phyloP scores from a whole-genome alignment of 257 asterid genomes.

The Asclepias syriaca region DNA sequence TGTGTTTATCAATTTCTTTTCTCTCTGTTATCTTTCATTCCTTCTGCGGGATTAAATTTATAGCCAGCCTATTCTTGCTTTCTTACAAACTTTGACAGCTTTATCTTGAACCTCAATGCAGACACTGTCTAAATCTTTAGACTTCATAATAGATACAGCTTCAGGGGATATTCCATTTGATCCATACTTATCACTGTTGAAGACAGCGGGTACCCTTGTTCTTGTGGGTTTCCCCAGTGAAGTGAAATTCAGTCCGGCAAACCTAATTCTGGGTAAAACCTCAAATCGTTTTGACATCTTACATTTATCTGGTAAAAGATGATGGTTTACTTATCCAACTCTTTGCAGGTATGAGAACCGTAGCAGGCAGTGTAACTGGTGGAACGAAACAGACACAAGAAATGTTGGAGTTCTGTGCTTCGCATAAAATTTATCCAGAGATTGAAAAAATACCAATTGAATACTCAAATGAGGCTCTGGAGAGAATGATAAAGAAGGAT shows the following conservation, averaged over 20 bases:
- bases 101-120: slow-evolving; percentile 30
- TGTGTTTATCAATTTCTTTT: background rate
- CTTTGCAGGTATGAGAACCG: slow-evolving; percentile 46
- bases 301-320: background rate
- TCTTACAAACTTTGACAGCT: background rate
- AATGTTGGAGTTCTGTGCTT: slow-evolving; percentile 83
- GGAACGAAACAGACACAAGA: slow-evolving; percentile 78
- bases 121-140: slow-evolving; percentile 56
- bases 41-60: background rate
- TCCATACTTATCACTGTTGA: slow-evolving; percentile 55
- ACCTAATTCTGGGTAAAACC: slow-evolving; percentile 43
- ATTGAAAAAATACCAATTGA: slow-evolving; percentile 65
- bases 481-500: slow-evolving; percentile 73
- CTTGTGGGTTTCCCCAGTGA: slow-evolving; percentile 76
- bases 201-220: slow-evolving; percentile 67
- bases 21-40: too few species aligned
- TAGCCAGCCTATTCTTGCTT: background rate
- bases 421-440: slow-evolving; percentile 75
- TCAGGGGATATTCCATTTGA: slow-evolving; percentile 66
- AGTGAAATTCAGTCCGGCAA: slow-evolving; percentile 57
- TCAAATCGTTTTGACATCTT: background rate
- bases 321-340: background rate
- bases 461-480: slow-evolving; percentile 67
- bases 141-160: slow-evolving; percentile 77
- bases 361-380: slow-evolving; percentile 73